Evolutionary conservation across 2,329 filamentous ascomycete genomes (phyloP).

Genomic region (Fusarium newnesense): DNA sequence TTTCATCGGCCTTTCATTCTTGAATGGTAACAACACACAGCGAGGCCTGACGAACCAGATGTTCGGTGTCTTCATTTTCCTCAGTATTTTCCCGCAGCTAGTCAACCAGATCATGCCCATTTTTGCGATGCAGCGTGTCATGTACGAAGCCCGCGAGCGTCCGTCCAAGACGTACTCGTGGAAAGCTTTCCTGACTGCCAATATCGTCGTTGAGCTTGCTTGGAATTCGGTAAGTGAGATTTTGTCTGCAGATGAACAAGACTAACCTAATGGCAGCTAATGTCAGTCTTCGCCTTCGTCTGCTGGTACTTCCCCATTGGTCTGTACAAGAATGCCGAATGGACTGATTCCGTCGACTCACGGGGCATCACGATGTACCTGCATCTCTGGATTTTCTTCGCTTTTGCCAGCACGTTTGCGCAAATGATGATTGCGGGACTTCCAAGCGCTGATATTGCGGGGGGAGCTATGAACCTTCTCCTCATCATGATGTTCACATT

Average conservation of each 20-base stretch:
- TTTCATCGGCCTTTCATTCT: slow-evolving; percentile 77
- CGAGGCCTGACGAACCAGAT: slow-evolving; percentile 77
- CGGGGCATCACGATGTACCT: slow-evolving; percentile 73
- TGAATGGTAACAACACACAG: slow-evolving; percentile 66
- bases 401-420: slow-evolving; percentile 74
- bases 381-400: slow-evolving; percentile 69
- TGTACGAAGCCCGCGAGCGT: slow-evolving; percentile 76
- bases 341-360: slow-evolving; percentile 55
- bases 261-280: slow-evolving; percentile 37
- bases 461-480: slow-evolving; percentile 70
- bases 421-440: slow-evolving; percentile 72
- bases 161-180: slow-evolving; percentile 75
- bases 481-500: slow-evolving; percentile 72
- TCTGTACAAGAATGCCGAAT: slow-evolving; percentile 66
- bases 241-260: too few species aligned
- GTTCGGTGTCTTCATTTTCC: slow-evolving; percentile 77
- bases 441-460: slow-evolving; percentile 69
- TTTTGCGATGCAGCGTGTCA: slow-evolving; percentile 73
- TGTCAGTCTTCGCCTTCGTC: slow-evolving; percentile 66
- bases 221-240: slow-evolving; percentile 69
- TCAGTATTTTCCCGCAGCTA: slow-evolving; percentile 74
- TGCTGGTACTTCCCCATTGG: slow-evolving; percentile 77
- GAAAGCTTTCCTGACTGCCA: slow-evolving; percentile 73
- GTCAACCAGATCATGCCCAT: slow-evolving; percentile 76
- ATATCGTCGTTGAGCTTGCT: slow-evolving; percentile 70